These are phyloP conservation scores for Bipolaris bicolor DNA, from an alignment of 2,329 filamentous ascomycete species.

Conservation along the genomic window DNA sequence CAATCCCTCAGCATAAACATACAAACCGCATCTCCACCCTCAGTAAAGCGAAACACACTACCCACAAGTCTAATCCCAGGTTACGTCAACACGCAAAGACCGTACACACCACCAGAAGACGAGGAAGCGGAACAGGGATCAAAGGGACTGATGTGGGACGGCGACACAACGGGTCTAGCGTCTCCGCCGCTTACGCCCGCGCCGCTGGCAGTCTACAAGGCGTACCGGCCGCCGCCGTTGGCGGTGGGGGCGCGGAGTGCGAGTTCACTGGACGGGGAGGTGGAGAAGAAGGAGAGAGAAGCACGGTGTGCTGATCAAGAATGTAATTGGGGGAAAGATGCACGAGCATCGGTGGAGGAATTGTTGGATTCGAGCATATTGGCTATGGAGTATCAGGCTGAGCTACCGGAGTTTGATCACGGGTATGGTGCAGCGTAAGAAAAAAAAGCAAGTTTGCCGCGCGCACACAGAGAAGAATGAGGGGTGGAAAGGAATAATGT, in stretches of 20 bases:
- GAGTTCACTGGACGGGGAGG: no score
- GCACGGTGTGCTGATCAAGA: no score
- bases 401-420: conserved; percentile 26
- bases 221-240: conserved; percentile 24
- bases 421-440: conserved; percentile 21
- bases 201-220: conserved; percentile 24
- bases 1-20: neutral
- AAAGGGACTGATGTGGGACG: no score
- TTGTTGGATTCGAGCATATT: conserved; percentile 26
- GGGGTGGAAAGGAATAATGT: neutral
- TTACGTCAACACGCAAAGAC: neutral
- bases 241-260: neutral
- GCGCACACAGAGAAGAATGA: no score
- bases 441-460: neutral
- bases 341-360: neutral
- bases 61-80: neutral
- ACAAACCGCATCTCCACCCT: neutral
- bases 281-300: no score
- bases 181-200: conserved; percentile 15
- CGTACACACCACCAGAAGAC: neutral
- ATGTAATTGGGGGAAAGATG: no score
- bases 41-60: neutral
- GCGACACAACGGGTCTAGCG: neutral
- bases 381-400: conserved; percentile 34
- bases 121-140: no score